Evolutionary conservation across 495 filamentous ascomycete species (phyloP), one percentile per base, ranked within the genome.

Genomic region (Astrothelium macrocarpum): DNA sequence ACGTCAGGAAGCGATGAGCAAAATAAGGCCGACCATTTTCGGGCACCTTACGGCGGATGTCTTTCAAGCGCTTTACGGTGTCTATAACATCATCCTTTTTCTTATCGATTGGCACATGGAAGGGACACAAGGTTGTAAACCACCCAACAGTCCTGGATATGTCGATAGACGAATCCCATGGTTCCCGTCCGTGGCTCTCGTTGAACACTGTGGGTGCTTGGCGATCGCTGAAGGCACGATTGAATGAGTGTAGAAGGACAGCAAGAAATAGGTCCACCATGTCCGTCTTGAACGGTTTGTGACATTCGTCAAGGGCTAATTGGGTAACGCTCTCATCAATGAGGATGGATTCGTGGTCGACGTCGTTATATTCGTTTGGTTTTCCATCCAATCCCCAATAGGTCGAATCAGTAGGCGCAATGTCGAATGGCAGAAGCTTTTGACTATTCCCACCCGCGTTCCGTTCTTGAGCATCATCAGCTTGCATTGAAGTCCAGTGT

Each of bases 21-120:
- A 68, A 71, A 56, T 71, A 69, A 5, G 65, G 46, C 2, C 67
- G 59, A 10, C 70, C 70, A 59, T 71, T 71, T 56, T 65, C 67
- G 26, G 53, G 20, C 31, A 71, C 49, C 28, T 59, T 64, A 23
- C 70, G 58, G 23, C 70, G 53, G 23, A 32, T 23, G 60, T 71
- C 67, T 39, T 71, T 71, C 26, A 66, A 63, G 25, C 63, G 42
- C 20, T 62, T 60, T 7, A 71, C 34, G 1, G 67, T 70, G 11
- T 67, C 61, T 0, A 69, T 23, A 2, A 71, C 61, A 43, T 71
- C 65, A 39, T 70, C 63, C 32, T 65, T 62, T 23, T 64, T 64
- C 60, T 56, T 56, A 16, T 25, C 46, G 18, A 56, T 25, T 56
- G 49, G 2, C 9, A 66, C 63, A 42, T 62, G 53, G 32, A 70